Percentiles rank a stretch among this genome's conserved stretches.
Conservation (phyloP, 164 flowering plant genomes). For the Nelumbo lutea region DNA sequence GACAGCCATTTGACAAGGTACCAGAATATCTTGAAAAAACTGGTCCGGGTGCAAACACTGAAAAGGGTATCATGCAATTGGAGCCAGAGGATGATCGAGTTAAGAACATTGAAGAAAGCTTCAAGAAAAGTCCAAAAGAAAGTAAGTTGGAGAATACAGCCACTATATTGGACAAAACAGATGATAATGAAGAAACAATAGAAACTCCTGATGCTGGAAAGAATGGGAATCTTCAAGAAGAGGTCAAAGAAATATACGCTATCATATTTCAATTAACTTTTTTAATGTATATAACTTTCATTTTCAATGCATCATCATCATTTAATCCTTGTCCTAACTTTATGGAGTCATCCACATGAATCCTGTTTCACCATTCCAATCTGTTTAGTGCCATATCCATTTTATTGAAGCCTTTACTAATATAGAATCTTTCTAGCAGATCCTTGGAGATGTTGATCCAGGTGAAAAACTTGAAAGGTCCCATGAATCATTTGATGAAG, state of each 20-base stretch:
- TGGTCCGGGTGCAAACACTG: not conserved
- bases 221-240: not conserved
- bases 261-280: not conserved
- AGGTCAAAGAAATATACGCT: slow-evolving; percentile 17
- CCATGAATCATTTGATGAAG: slow-evolving; percentile 15
- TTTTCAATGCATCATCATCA: too few relatives aligned
- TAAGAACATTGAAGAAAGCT: slow-evolving; percentile 8
- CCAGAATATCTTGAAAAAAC: slow-evolving; percentile 8
- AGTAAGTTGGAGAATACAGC: slow-evolving; percentile 2
- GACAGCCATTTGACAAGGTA: not conserved
- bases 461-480: slow-evolving; percentile 8
- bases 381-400: too few relatives aligned
- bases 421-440: slow-evolving; percentile 19
- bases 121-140: slow-evolving; percentile 4
- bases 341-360: too few relatives aligned
- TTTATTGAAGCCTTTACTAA: slow-evolving; percentile 5
- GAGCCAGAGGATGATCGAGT: slow-evolving; percentile 13
- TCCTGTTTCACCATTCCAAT: too few relatives aligned
- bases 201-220: slow-evolving; percentile 2
- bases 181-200: not conserved
- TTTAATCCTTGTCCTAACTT: too few relatives aligned
- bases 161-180: slow-evolving; percentile 2
- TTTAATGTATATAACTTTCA: too few relatives aligned
- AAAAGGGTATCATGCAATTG: not conserved
- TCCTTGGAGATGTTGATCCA: slow-evolving; percentile 10